These are phyloP conservation scores for Aspergillus pseudotamarii DNA, from an alignment of 2,329 filamentous ascomycete species.

Conservation along the genomic window DNA sequence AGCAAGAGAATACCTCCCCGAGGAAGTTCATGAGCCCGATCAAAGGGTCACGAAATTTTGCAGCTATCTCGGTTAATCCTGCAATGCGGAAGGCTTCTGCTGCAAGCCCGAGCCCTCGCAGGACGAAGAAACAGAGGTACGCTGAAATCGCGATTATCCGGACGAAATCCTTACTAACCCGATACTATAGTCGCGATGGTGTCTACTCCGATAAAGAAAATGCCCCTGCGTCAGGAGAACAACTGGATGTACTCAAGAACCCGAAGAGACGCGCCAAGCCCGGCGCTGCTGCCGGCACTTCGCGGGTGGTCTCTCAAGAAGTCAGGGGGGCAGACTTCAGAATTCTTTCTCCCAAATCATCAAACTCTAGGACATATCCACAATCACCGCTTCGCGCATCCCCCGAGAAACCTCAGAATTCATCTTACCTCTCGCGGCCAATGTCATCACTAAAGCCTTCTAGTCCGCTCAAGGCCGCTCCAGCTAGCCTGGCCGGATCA, in stretches of 20 bases:
- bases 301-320: conserved; percentile 47
- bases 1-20: conserved; percentile 32
- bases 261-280: conserved; percentile 68
- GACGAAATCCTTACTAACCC: conserved; percentile 19
- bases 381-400: conserved; percentile 56
- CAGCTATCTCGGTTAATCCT: conserved; percentile 33
- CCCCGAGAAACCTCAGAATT: conserved; percentile 49
- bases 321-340: conserved; percentile 54
- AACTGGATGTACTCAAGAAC: conserved; percentile 60
- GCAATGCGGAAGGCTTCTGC: conserved; percentile 31
- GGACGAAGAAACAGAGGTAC: conserved; percentile 38
- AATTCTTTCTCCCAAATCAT: conserved; percentile 79
- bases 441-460: conserved; percentile 65
- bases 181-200: conserved; percentile 60
- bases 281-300: conserved; percentile 38
- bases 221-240: conserved; percentile 40
- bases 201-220: conserved; percentile 77
- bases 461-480: conserved; percentile 39
- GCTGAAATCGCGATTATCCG: conserved; percentile 1
- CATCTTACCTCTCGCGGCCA: conserved; percentile 61
- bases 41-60: conserved; percentile 32
- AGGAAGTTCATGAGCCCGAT: conserved; percentile 34
- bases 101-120: conserved; percentile 31
- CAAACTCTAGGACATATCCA: conserved; percentile 72
- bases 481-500: conserved; percentile 21